Base-by-base conservation (phyloP, 2,329 filamentous ascomycete species). In the Plectosphaerella sp. region DNA sequence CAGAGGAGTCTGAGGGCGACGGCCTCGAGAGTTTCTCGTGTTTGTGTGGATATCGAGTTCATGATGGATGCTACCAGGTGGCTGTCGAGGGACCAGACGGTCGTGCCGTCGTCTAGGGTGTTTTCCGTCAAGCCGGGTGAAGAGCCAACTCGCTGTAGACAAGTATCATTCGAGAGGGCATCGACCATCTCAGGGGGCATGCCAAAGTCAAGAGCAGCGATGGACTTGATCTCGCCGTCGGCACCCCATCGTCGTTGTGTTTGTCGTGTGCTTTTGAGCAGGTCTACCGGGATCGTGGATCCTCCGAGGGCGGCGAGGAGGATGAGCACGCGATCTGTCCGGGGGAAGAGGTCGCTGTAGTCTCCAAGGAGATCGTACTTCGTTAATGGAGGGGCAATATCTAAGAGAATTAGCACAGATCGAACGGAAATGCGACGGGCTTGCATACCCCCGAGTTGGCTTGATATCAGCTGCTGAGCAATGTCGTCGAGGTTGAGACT, bases 221-320 rank as follows among this genome's bases (percentile, higher is more conserved):
- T 58, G 1, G 42, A 55, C 7, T 59, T 49, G 12, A 67, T 62
- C 33, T 67, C 65, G 7, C 64, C 65, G 18, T 43, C 41, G 41
- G 41, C 41, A 8, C 41, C n/a, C 5, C 65, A 67, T 3, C 61
- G 52, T 4, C 56, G 41, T 47, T 61, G 63, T 0, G 62, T 53
- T 1, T 39, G n/a, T 2, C 54, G 55, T 10, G 61, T 51, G 15
- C 53, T 57, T 24, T 59, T 58, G 0, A 67, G 8, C 2, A 67
- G 18, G 2, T 58, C 54, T 1, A 59, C 36, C 0, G 65, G 65
- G 67, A 43, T 20, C 16, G 10, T 20, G 16, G 41, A 43, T 12
- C 16, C n/a, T 9, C 41, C 41, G 6, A 43, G 53, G 1, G 58
- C 57, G 5, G 53, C 39, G 1, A 66, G 41, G 0, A 66, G 55